Evolutionary conservation across 768 basidiomycete genomes (phyloP).

Genomic region (Suillus spraguei): DNA sequence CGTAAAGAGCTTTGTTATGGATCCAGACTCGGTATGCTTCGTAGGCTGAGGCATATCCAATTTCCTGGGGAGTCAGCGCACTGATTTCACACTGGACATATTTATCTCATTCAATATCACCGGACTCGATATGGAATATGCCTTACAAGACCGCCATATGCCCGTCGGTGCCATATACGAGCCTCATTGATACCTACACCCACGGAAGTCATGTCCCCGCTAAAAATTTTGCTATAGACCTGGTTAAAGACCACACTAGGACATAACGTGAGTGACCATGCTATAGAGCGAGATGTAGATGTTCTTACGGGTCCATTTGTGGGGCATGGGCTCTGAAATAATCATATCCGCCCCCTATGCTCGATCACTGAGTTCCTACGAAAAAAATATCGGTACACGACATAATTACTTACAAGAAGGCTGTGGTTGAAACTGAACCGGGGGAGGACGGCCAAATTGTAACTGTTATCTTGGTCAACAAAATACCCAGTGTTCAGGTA

Average conservation of each 20-base stretch:
- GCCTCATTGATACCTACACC: slow-evolving; percentile 66
- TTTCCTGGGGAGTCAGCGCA: slow-evolving; percentile 56
- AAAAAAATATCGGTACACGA: slow-evolving; percentile 9
- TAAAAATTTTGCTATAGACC: slow-evolving; percentile 31
- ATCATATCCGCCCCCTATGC: slow-evolving; percentile 61
- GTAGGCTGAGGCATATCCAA: slow-evolving; percentile 79
- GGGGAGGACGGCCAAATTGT: slow-evolving; percentile 37
- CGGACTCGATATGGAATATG: neutral
- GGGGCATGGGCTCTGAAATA: slow-evolving; percentile 64
- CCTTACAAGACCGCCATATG: slow-evolving; percentile 63
- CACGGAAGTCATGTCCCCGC: slow-evolving; percentile 20
- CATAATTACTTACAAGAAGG: slow-evolving; percentile 48
- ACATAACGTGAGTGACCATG: slow-evolving; percentile 2
- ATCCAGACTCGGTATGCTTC: slow-evolving; percentile 74
- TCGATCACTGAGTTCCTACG: slow-evolving; percentile 6
- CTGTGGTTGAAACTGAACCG: slow-evolving; percentile 45
- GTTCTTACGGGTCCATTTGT: slow-evolving; percentile 19
- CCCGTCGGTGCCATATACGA: slow-evolving; percentile 62
- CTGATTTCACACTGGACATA: slow-evolving; percentile 48
- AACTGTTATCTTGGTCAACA: slow-evolving; percentile 20
- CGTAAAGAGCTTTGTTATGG: slow-evolving; percentile 55
- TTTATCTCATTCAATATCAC: slow-evolving; percentile 3
- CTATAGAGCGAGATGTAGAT: neutral
- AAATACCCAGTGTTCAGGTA: neutral
- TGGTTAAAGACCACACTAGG: slow-evolving; percentile 40